Conservation (phyloP, 345 rosid genomes). For the Acer campestre region DNA sequence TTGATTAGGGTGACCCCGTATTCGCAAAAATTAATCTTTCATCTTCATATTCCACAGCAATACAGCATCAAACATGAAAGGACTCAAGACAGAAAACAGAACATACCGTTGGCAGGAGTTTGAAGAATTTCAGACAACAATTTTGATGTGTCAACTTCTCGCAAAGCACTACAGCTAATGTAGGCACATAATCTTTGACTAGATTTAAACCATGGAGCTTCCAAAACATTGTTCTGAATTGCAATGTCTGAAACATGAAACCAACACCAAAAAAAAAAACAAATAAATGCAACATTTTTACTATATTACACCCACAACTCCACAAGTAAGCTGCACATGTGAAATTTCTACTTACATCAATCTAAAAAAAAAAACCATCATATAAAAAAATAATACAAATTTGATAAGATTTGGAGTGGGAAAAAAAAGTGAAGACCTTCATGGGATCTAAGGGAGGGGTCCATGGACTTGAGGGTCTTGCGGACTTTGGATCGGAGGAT, state of each 20-base stretch:
- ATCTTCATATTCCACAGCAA: not conserved
- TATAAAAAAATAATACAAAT: not conserved
- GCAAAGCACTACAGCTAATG: constrained; percentile 75
- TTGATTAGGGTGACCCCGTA: not conserved
- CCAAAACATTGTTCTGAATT: constrained; percentile 68
- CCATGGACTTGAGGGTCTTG: constrained; percentile 74
- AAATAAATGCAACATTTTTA: not conserved
- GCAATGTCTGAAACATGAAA: constrained; percentile 53
- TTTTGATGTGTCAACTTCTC: constrained; percentile 82
- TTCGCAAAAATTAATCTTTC: not conserved
- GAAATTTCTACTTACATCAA: not conserved
- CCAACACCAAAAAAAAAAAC: not conserved
- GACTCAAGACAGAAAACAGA: not conserved
- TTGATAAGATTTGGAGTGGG: not conserved
- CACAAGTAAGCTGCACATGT: not conserved
- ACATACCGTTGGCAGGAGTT: constrained; percentile 39
- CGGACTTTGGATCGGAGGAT: constrained; percentile 69
- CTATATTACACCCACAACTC: not conserved
- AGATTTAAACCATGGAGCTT: constrained; percentile 87
- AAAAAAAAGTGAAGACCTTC: constrained; percentile 48
- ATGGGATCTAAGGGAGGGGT: constrained; percentile 66
- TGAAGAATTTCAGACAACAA: constrained; percentile 57
- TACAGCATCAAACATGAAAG: not conserved
- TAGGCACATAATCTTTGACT: constrained; percentile 78
- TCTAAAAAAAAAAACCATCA: not conserved